These are phyloP conservation scores for Raphanus raphanistrum DNA, from an alignment of 345 rosid species.

Conservation along the genomic window DNA sequence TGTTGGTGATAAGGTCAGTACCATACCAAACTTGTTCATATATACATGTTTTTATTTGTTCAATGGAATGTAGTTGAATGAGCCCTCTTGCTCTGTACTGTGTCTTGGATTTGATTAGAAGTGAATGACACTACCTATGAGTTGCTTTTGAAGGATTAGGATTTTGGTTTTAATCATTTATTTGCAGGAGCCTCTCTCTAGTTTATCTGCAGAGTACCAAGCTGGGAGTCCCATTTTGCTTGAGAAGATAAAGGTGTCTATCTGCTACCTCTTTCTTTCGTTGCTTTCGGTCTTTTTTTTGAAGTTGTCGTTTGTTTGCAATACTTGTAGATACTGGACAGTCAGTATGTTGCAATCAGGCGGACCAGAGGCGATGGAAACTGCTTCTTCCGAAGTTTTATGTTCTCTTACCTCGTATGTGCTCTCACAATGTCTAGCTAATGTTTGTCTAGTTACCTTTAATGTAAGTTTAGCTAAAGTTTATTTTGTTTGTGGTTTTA, in stretches of 20 bases:
- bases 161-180: too few species aligned
- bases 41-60: too few species aligned
- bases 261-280: neutral
- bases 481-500: conserved; percentile 19
- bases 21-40: too few species aligned
- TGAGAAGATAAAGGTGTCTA: conserved; percentile 85
- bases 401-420: conserved; percentile 95
- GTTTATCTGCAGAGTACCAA: conserved; percentile 80
- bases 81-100: too few species aligned
- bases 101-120: too few species aligned
- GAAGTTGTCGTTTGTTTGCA: neutral
- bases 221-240: conserved; percentile 86
- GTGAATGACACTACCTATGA: too few species aligned
- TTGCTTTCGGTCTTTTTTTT: neutral
- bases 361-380: conserved; percentile 98
- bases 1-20: conserved; percentile 78
- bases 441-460: conserved; percentile 44
- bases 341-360: conserved; percentile 72
- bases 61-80: too few species aligned
- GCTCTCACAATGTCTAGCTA: conserved; percentile 21
- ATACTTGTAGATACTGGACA: conserved; percentile 60
- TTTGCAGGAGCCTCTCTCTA: conserved; percentile 77
- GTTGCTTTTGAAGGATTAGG: too few species aligned
- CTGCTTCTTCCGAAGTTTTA: conserved; percentile 94
- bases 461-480: conserved; percentile 45